Evolutionary conservation across 805 yeast species (phyloP).

Genomic region (Saturnispora zaruensis): DNA sequence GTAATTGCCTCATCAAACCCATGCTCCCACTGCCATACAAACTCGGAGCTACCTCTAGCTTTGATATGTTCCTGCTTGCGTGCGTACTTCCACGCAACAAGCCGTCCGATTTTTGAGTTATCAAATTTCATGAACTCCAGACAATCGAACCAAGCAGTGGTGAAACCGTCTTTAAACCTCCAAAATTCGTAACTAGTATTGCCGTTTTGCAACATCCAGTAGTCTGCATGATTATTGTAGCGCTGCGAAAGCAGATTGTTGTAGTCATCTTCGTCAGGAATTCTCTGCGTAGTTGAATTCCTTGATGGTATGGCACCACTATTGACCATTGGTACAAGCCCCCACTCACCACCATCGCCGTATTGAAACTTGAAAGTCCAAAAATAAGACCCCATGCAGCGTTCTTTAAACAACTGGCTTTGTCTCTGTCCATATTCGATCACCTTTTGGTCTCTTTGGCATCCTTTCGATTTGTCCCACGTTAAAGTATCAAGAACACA

Average conservation of each 20-base stretch:
- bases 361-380: conserved; percentile 86
- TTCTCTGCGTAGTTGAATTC: conserved; percentile 3
- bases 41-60: conserved; percentile 45
- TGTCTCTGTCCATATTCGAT: conserved; percentile 55
- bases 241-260: conserved; percentile 33
- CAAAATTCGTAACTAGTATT: conserved; percentile 68
- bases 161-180: conserved; percentile 73
- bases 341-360: conserved; percentile 98
- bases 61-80: conserved; percentile 55
- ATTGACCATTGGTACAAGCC: conserved; percentile 67
- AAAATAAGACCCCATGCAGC: conserved; percentile 73
- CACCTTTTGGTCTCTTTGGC: conserved; percentile 47
- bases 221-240: conserved; percentile 41
- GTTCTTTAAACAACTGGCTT: conserved; percentile 34
- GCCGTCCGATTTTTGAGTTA: conserved; percentile 67
- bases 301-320: conserved; percentile 45
- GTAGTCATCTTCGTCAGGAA: conserved; percentile 36
- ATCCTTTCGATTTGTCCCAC: conserved; percentile 45
- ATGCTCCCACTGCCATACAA: conserved; percentile 84
- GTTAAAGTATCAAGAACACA: conserved; percentile 73
- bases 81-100: conserved; percentile 56
- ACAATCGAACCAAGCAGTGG: conserved; percentile 67
- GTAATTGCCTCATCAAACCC: conserved; percentile 62
- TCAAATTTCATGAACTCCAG: conserved; percentile 58
- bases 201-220: conserved; percentile 58